phyloP scores from a whole-genome alignment of 164 flowering plant species.

The Kingdonia uniflora region DNA sequence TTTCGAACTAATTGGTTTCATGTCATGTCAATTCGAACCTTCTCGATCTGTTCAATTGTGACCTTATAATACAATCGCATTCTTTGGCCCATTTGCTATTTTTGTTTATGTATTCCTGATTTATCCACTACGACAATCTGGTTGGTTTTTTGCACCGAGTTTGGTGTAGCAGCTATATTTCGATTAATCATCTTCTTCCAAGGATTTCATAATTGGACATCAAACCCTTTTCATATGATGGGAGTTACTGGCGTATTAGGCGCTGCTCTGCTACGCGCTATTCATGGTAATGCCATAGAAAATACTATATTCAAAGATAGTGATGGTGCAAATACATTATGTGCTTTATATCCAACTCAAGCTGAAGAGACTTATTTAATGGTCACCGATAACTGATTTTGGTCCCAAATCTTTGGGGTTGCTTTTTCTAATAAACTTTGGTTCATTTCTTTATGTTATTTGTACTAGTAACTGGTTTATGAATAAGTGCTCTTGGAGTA shows the following conservation, averaged over 20 bases:
- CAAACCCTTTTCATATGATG: constrained; percentile 7
- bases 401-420: constrained; percentile 4
- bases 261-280: not conserved
- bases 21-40: not conserved
- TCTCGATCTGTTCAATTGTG: not conserved
- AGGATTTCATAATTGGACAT: constrained; percentile 8
- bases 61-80: constrained; percentile 4
- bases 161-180: constrained; percentile 2
- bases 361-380: constrained; percentile 4
- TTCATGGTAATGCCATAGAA: constrained; percentile 5
- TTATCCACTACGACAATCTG: not conserved
- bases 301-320: constrained; percentile 6
- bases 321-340: constrained; percentile 5
- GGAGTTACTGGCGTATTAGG: constrained; percentile 4
- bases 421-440: constrained; percentile 1
- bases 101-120: constrained; percentile 3
- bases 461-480: constrained; percentile 3
- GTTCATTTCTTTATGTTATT: constrained; percentile 1
- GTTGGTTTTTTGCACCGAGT: constrained; percentile 1
- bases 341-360: constrained; percentile 5
- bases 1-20: constrained; percentile 3
- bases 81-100: not conserved
- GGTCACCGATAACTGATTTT: not conserved
- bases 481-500: constrained; percentile 2
- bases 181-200: constrained; percentile 3